phyloP scores from a whole-genome alignment of 108 stramenopile genomes.

The Cyclostephanos invisitatus region DNA sequence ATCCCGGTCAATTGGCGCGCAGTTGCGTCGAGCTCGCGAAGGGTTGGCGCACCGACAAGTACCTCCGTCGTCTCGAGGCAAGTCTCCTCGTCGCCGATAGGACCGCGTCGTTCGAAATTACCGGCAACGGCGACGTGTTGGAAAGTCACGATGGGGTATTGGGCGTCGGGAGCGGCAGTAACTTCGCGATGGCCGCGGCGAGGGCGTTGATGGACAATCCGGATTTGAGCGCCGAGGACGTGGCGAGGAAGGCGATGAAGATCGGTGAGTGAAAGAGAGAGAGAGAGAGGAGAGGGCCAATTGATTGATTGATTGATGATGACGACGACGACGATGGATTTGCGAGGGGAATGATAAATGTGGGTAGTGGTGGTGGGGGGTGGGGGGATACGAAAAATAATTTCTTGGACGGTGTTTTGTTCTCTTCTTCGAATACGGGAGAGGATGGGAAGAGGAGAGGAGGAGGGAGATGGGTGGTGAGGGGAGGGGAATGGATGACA shows the following conservation, averaged over 20 bases:
- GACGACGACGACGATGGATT: too few relatives aligned
- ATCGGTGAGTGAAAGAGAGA: constrained; percentile 32
- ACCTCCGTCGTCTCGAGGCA: constrained; percentile 94
- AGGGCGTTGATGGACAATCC: constrained; percentile 86
- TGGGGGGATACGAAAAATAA: too few relatives aligned
- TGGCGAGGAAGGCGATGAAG: constrained; percentile 89
- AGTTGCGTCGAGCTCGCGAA: constrained; percentile 97
- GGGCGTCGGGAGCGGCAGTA: constrained; percentile 87
- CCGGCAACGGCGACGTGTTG: constrained; percentile 97
- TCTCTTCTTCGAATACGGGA: background rate
- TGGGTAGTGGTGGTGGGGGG: too few relatives aligned
- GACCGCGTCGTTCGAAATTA: constrained; percentile 85
- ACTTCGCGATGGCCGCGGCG: constrained; percentile 92
- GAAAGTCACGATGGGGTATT: constrained; percentile 93
- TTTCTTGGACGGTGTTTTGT: too few relatives aligned
- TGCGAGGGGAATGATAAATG: too few relatives aligned
- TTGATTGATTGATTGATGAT: background rate
- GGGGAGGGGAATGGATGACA: background rate
- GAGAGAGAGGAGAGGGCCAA: background rate
- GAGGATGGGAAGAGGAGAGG: background rate
- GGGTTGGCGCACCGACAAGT: constrained; percentile 98
- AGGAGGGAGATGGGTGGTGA: too few relatives aligned
- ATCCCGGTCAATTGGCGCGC: constrained; percentile 91
- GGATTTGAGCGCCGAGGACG: constrained; percentile 89
- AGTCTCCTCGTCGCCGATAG: constrained; percentile 89